A percentile compares a stretch with the other conserved stretches of the same genome.
Conservation (phyloP, 805 yeast genomes). For the Vanderwaltozyma tropicalis region DNA sequence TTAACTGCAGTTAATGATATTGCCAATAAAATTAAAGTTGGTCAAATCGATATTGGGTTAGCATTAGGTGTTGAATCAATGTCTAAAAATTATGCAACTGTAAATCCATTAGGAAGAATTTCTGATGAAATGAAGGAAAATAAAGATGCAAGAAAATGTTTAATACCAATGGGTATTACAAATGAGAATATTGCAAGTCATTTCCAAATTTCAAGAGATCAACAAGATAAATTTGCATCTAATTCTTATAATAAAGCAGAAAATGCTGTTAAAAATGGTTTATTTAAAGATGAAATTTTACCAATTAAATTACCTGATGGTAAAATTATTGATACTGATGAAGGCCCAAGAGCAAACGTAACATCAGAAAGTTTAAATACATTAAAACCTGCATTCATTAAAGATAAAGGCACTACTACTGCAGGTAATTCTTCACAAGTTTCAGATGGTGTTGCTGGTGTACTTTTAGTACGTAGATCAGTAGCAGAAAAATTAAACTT, state of each 20-base stretch:
- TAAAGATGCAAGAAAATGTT: constrained; percentile 55
- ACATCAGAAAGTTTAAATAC: constrained; percentile 66
- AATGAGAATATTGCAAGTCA: constrained; percentile 78
- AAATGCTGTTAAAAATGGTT: constrained; percentile 55
- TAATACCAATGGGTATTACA: constrained; percentile 94
- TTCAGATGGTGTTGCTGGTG: constrained; percentile 92
- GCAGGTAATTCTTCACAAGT: constrained; percentile 97
- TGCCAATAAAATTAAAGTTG: constrained; percentile 76
- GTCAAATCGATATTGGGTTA: constrained; percentile 84
- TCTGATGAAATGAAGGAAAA: constrained; percentile 39
- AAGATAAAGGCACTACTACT: constrained; percentile 68
- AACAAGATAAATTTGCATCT: constrained; percentile 88
- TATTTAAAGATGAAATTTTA: constrained; percentile 81
- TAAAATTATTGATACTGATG: constrained; percentile 51
- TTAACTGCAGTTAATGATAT: constrained; percentile 82
- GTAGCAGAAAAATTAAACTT: constrained; percentile 66
- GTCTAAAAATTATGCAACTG: constrained; percentile 81
- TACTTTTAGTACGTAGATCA: constrained; percentile 72
- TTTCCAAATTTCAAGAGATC: constrained; percentile 52
- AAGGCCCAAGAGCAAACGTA: constrained; percentile 84
- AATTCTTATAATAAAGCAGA: constrained; percentile 77
- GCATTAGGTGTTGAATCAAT: constrained; percentile 93
- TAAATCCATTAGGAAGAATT: constrained; percentile 50
- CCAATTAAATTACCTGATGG: constrained; percentile 55
- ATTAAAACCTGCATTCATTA: constrained; percentile 77